A percentile compares a stretch with the other conserved stretches of the same genome.
phyloP scores from a whole-genome alignment of 768 basidiomycete genomes.

The Boletellus ananas region DNA sequence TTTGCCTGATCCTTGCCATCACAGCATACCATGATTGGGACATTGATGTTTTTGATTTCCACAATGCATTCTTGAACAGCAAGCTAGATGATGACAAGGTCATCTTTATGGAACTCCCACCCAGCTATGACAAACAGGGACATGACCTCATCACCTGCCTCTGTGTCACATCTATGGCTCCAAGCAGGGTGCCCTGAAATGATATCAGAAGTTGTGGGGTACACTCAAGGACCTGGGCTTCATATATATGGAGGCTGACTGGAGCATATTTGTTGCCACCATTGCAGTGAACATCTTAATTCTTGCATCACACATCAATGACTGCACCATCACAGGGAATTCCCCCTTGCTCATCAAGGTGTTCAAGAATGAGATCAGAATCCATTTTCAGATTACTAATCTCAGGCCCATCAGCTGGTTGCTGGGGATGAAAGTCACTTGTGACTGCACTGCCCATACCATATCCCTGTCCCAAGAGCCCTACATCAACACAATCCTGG shows the following conservation, averaged over 20 bases:
- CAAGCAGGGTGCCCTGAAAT: conserved; percentile 3
- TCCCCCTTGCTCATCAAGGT: background rate
- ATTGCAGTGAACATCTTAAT: background rate
- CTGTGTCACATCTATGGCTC: background rate
- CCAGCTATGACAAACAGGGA: background rate
- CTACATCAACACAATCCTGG: background rate
- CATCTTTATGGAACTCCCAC: conserved; percentile 7
- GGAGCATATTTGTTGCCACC: conserved; percentile 1
- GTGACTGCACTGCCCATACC: background rate
- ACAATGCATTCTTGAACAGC: conserved; percentile 7
- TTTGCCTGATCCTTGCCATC: conserved; percentile 16
- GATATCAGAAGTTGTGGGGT: background rate
- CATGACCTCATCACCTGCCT: background rate
- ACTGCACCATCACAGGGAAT: background rate
- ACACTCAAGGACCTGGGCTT: background rate
- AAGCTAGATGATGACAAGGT: conserved; percentile 4
- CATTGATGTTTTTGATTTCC: conserved; percentile 9
- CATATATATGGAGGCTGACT: background rate
- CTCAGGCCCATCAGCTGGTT: background rate
- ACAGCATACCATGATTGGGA: conserved; percentile 5
- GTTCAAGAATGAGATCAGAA: background rate
- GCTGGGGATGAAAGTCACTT: background rate
- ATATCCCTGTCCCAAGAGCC: background rate
- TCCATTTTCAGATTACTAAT: background rate
- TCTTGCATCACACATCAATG: background rate